A percentile compares a stretch with the other conserved stretches of the same genome.
Conservation (phyloP, 208 protist species). For the Tetramitus jugosus region DNA sequence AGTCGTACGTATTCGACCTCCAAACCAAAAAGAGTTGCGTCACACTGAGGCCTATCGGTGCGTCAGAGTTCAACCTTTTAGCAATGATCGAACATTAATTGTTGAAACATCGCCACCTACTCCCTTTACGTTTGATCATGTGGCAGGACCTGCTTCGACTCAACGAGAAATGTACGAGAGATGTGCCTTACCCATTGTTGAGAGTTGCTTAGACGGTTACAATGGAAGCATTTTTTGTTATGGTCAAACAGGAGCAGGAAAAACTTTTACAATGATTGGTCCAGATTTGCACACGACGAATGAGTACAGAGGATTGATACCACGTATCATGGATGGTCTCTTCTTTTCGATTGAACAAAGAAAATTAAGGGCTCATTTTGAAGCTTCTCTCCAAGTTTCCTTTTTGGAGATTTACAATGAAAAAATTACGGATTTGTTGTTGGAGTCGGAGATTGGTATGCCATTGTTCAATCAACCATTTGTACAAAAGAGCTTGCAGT, state of each 20-base stretch:
- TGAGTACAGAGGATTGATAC: background rate
- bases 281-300: background rate
- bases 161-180: conserved; percentile 71
- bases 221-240: conserved; percentile 85
- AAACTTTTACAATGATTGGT: conserved; percentile 68
- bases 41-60: background rate
- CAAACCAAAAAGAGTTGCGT: background rate
- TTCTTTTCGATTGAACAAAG: background rate
- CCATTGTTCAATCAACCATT: too few species aligned
- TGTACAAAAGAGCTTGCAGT: conserved; percentile 16
- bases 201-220: conserved; percentile 75
- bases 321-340: background rate
- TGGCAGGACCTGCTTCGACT: conserved; percentile 43
- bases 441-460: background rate
- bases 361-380: too few species aligned
- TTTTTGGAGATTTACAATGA: conserved; percentile 48
- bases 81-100: background rate
- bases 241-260: conserved; percentile 84
- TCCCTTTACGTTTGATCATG: conserved; percentile 48
- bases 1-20: background rate
- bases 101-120: background rate
- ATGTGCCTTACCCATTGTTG: conserved; percentile 66
- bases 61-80: too few species aligned
- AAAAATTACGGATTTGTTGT: conserved; percentile 3
- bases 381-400: conserved; percentile 9